A percentile compares a stretch with the other conserved stretches of the same genome.
Evolutionary conservation across 2,329 filamentous ascomycete genomes (phyloP).

Genomic region (Lasiodiplodia hormozganensis): DNA sequence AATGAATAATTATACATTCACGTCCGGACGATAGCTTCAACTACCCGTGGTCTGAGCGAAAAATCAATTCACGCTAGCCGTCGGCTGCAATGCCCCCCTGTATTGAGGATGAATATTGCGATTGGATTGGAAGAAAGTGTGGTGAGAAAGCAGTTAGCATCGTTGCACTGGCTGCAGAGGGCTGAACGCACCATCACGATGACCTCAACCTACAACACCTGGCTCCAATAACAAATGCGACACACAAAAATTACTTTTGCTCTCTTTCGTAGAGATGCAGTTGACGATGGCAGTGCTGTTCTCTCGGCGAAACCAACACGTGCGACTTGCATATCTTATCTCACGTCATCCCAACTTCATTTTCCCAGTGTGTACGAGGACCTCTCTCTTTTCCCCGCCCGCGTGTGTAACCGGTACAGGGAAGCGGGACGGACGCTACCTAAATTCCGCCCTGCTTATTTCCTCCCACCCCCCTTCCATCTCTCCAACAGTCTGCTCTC

Average conservation of each 20-base stretch:
- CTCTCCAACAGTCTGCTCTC: background rate
- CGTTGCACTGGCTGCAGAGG: too few relatives aligned
- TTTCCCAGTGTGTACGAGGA: background rate
- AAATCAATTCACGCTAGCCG: too few relatives aligned
- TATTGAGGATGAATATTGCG: background rate
- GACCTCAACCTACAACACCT: background rate
- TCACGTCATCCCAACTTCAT: constrained; percentile 11
- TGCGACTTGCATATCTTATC: constrained; percentile 2
- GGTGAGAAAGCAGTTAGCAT: background rate
- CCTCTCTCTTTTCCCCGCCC: background rate
- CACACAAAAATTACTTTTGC: background rate
- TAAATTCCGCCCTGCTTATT: background rate
- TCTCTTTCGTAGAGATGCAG: background rate
- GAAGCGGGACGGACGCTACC: background rate
- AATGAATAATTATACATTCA: too few relatives aligned
- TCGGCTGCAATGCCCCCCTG: too few relatives aligned
- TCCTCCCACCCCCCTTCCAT: background rate
- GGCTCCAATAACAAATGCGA: background rate
- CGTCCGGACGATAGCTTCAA: too few relatives aligned
- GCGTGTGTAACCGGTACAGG: background rate
- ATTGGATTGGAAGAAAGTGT: background rate
- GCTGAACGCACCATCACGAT: background rate
- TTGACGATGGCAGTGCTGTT: background rate
- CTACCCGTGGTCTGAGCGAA: too few relatives aligned
- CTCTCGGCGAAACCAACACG: background rate